phyloP scores from a whole-genome alignment of 139 green algal genomes.

The Bryopsis sp. region DNA sequence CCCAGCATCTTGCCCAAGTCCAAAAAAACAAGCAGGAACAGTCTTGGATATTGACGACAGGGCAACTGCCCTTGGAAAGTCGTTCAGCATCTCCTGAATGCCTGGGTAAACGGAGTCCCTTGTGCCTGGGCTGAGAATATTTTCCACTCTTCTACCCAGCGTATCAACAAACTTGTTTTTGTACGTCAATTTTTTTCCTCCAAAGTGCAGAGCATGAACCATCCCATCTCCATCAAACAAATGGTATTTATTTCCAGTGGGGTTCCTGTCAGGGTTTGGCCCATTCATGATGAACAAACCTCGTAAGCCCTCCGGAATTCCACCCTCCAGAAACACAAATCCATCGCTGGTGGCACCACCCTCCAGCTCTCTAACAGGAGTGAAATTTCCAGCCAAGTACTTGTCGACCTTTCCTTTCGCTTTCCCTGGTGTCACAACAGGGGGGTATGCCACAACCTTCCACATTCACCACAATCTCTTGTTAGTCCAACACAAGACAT shows the following conservation, averaged over 20 bases:
- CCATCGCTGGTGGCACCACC: not conserved
- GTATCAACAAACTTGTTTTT: not conserved
- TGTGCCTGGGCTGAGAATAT: not conserved
- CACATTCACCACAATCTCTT: no score
- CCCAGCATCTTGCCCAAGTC: not conserved
- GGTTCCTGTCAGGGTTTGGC: not conserved
- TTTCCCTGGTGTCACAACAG: no score
- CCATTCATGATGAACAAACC: not conserved
- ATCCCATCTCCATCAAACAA: not conserved
- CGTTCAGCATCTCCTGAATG: not conserved
- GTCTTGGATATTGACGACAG: no score
- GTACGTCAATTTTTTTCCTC: not conserved
- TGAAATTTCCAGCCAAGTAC: not conserved
- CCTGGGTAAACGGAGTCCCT: not conserved
- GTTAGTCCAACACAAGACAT: no score
- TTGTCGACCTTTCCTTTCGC: not conserved
- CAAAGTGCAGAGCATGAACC: not conserved
- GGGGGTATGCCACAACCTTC: no score
- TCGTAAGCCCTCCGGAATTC: not conserved
- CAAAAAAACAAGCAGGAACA: not conserved
- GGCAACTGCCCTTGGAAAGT: not conserved
- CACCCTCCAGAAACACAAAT: not conserved
- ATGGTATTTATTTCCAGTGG: not conserved
- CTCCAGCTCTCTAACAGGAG: not conserved
- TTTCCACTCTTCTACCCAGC: not conserved